Evolutionary conservation across 495 filamentous ascomycete genomes (phyloP), one percentile per base, ranked within the genome.

Genomic region (Chaetomidium leptoderma): DNA sequence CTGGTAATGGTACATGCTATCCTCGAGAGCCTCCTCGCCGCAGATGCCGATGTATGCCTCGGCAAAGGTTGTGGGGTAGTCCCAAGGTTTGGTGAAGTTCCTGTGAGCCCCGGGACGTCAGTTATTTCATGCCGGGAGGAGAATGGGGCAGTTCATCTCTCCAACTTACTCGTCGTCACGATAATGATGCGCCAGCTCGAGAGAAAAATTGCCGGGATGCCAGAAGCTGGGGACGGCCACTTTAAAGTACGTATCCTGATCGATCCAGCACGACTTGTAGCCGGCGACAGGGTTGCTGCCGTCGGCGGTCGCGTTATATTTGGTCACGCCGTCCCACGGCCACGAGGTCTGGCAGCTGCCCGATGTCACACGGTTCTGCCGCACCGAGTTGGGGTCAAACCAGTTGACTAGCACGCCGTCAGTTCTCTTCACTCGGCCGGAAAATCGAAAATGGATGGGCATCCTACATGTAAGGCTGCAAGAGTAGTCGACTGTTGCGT

Each of bases 361-460:
- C 21, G 67, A 68, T 1, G 62, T 57, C 16, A 66, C 60, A n/a
- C 57, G 53, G 62, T 69, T 69, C 40, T 66, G 46, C 26, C 60
- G 47, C 29, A 70, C 62, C 1, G 71, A 70, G 59, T 73, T 73
- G 46, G 69, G 69, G 45, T 73, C 71, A 21, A 54, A 55, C 69
- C 69, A 72, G 24, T 65, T 19, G 53, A 73, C 71, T 73, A 7
- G 8, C 29, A 8, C 29, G 46, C 2, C 27, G 36, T 32, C 26
- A 55, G 27, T 19, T 26, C 1, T 6, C 5, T 11, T 7, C 14
- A n/a, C n/a, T n/a, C n/a, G n/a, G n/a, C n/a, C n/a, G n/a, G n/a
- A n/a, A n/a, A n/a, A n/a, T n/a, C n/a, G n/a, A n/a, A n/a, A n/a
- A n/a, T n/a, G n/a, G n/a, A n/a, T n/a, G n/a, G n/a, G n/a, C n/a